Conservation (phyloP, 2,329 filamentous ascomycete species). For the Pseudomassariella vexata region DNA sequence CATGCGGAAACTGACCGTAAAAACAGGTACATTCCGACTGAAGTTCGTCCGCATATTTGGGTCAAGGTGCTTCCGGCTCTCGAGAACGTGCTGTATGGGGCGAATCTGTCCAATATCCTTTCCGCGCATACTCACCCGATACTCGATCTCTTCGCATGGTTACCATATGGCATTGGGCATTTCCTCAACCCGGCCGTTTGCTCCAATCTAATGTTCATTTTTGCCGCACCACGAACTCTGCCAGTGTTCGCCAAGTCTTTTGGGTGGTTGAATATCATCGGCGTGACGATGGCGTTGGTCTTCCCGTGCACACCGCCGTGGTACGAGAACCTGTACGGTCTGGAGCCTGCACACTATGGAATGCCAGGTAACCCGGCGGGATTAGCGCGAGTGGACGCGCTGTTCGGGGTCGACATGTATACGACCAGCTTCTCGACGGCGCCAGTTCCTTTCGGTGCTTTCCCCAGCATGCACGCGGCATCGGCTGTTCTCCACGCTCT, state of each 20-base stretch:
- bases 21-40: conserved; percentile 75
- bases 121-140: conserved; percentile 81
- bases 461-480: conserved; percentile 87
- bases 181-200: conserved; percentile 80
- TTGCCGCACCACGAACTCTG: conserved; percentile 77
- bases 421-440: conserved; percentile 87
- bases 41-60: conserved; percentile 90
- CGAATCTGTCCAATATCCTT: conserved; percentile 91
- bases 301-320: conserved; percentile 95
- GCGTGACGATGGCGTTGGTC: conserved; percentile 80
- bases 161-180: conserved; percentile 88
- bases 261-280: conserved; percentile 86
- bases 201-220: conserved; percentile 77
- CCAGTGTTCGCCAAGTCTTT: conserved; percentile 83
- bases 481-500: conserved; percentile 85
- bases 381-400: conserved; percentile 77
- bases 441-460: conserved; percentile 89
- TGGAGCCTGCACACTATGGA: conserved; percentile 86
- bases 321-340: conserved; percentile 91
- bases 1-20: conserved; percentile 10
- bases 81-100: conserved; percentile 94
- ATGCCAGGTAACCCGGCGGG: conserved; percentile 88
- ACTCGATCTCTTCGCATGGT: conserved; percentile 84
- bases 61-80: conserved; percentile 89
- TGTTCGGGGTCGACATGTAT: conserved; percentile 90